A percentile compares a stretch with the other conserved stretches of the same genome.
These are phyloP conservation scores for Moesziomyces sp. DNA, from an alignment of 1,284 basidiomycete species.

Conservation along the genomic window DNA sequence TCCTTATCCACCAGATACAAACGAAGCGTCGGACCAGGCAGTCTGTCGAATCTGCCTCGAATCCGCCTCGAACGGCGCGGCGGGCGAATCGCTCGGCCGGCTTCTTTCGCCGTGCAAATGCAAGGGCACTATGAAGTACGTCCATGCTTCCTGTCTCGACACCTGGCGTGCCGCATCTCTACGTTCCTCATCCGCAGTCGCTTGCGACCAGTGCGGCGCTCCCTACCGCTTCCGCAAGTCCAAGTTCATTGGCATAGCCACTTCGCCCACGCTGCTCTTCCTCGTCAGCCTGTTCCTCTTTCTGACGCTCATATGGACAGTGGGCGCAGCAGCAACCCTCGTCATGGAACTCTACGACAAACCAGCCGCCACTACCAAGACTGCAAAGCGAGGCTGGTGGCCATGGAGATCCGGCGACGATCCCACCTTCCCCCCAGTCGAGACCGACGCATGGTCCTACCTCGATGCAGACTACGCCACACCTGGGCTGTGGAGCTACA, in stretches of 20 bases:
- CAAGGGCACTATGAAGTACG: constrained; percentile 64
- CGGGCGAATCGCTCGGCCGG: constrained; percentile 40
- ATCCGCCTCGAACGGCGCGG: constrained; percentile 15
- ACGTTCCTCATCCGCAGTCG: constrained; percentile 41
- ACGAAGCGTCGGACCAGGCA: constrained; percentile 24
- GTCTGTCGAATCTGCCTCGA: constrained; percentile 48
- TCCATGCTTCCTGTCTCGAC: constrained; percentile 62
- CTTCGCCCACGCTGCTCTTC: constrained; percentile 41
- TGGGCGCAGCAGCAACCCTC: constrained; percentile 39
- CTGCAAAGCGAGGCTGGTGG: constrained; percentile 25
- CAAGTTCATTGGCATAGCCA: constrained; percentile 51
- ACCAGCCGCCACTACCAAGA: background rate
- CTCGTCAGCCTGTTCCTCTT: constrained; percentile 48
- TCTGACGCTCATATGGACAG: constrained; percentile 39
- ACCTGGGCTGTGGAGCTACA: constrained; percentile 27
- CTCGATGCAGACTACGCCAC: constrained; percentile 26
- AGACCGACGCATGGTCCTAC: constrained; percentile 33
- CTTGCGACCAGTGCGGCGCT: constrained; percentile 62
- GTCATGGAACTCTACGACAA: constrained; percentile 42
- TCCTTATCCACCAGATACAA: constrained; percentile 12
- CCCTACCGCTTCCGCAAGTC: constrained; percentile 56
- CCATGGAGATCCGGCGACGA: constrained; percentile 20
- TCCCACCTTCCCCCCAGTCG: background rate
- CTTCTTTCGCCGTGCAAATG: constrained; percentile 57
- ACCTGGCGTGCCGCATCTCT: constrained; percentile 52